These are phyloP conservation scores for Penicillium sp. DNA, from an alignment of 2,329 filamentous ascomycete species.

Conservation along the genomic window DNA sequence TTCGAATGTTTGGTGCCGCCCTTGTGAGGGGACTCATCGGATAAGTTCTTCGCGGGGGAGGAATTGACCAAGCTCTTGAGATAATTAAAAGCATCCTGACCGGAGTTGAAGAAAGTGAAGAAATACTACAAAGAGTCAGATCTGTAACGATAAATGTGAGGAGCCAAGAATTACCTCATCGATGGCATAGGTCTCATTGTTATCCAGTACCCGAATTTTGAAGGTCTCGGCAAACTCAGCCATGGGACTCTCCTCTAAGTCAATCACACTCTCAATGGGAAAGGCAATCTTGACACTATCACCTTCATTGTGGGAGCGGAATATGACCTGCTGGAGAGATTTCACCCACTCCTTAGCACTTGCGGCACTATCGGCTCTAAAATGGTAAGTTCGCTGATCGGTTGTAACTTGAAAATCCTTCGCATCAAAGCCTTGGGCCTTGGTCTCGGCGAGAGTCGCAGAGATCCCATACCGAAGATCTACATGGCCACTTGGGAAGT, in stretches of 20 bases:
- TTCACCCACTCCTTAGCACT: conserved; percentile 98
- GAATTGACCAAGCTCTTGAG: conserved; percentile 75
- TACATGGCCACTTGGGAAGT: conserved; percentile 90
- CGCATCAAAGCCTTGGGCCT: conserved; percentile 73
- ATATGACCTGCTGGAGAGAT: conserved; percentile 90
- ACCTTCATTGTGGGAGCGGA: conserved; percentile 92
- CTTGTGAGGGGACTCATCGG: conserved; percentile 34
- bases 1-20: conserved; percentile 24
- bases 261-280: conserved; percentile 85
- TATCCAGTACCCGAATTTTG: conserved; percentile 86
- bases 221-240: conserved; percentile 91
- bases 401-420: conserved; percentile 82
- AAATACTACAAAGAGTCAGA: conserved; percentile 73
- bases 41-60: conserved; percentile 57
- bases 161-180: conserved; percentile 71
- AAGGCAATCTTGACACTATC: conserved; percentile 96
- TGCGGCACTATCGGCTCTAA: conserved; percentile 82
- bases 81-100: conserved; percentile 80
- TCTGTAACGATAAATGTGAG: background rate
- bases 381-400: conserved; percentile 81
- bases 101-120: conserved; percentile 91
- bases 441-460: conserved; percentile 72
- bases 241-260: conserved; percentile 90
- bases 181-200: conserved; percentile 90
- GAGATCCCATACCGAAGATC: conserved; percentile 91